A percentile compares a stretch with the other conserved stretches of the same genome.
Evolutionary conservation across 768 basidiomycete species (phyloP).

Genomic region (Megacollybia marginata): DNA sequence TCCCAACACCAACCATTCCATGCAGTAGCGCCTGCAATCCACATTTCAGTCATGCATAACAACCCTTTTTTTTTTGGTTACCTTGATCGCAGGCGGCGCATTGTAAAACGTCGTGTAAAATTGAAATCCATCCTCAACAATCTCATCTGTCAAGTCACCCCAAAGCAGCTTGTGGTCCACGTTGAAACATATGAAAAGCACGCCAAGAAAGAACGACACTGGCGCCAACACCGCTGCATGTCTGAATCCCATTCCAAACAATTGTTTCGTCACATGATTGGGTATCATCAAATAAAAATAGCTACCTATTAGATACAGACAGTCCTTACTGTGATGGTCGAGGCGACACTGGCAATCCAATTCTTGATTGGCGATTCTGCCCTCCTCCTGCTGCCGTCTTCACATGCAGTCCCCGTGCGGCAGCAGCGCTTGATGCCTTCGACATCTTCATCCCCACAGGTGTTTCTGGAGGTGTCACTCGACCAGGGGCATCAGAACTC

Average conservation of each 20-base stretch:
- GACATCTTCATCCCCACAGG: conserved; percentile 15
- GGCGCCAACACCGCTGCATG: conserved; percentile 85
- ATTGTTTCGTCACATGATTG: neutral
- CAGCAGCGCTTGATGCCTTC: conserved; percentile 55
- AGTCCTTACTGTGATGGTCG: conserved; percentile 21
- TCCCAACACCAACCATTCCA: conserved; percentile 71
- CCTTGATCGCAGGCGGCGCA: conserved; percentile 91
- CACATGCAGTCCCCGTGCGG: conserved; percentile 66
- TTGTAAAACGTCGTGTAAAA: conserved; percentile 93
- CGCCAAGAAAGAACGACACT: conserved; percentile 88
- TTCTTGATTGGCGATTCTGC: conserved; percentile 55
- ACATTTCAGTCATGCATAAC: conserved; percentile 4
- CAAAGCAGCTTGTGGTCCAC: conserved; percentile 86
- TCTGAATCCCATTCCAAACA: conserved; percentile 68
- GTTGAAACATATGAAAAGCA: conserved; percentile 78
- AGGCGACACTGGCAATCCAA: conserved; percentile 54
- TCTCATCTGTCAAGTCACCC: conserved; percentile 52
- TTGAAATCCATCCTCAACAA: conserved; percentile 70
- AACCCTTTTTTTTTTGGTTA: no score
- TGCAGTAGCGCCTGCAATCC: conserved; percentile 73
- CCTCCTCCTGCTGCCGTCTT: conserved; percentile 41
- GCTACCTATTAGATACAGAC: neutral
- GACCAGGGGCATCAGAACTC: conserved; percentile 20
- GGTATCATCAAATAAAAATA: neutral
- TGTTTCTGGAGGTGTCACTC: conserved; percentile 33